A percentile compares a stretch with the other conserved stretches of the same genome.
Evolutionary conservation across 2,329 filamentous ascomycete genomes (phyloP).

Genomic region (Elsinoe batatas): DNA sequence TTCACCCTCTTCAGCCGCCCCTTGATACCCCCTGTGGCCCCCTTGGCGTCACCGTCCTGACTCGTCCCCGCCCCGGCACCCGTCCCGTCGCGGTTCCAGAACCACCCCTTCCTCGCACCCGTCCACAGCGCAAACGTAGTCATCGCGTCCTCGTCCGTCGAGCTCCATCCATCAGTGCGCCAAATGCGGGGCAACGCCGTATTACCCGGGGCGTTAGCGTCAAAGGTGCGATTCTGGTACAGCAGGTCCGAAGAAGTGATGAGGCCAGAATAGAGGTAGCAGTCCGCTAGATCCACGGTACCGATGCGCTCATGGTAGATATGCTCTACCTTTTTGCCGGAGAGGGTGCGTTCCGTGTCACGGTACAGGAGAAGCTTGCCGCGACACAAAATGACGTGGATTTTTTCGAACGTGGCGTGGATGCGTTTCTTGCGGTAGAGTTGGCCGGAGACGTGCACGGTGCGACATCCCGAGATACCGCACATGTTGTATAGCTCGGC

Average conservation of each 20-base stretch:
- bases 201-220: slow-evolving; percentile 51
- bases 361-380: slow-evolving; percentile 55
- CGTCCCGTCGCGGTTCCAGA: slow-evolving; percentile 31
- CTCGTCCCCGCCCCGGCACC: slow-evolving; percentile 20
- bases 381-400: slow-evolving; percentile 49
- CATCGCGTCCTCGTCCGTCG: slow-evolving; percentile 54
- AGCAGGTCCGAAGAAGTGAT: slow-evolving; percentile 53
- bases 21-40: slow-evolving; percentile 27
- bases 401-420: slow-evolving; percentile 51
- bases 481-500: slow-evolving; percentile 59
- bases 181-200: slow-evolving; percentile 51
- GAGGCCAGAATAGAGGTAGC: slow-evolving; percentile 56
- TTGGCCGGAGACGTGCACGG: slow-evolving; percentile 51
- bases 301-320: slow-evolving; percentile 54
- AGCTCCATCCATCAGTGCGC: slow-evolving; percentile 51
- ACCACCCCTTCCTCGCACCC: slow-evolving; percentile 47
- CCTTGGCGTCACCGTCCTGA: background rate
- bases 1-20: slow-evolving; percentile 49
- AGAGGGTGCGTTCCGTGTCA: slow-evolving; percentile 45
- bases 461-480: slow-evolving; percentile 51
- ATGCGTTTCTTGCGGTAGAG: slow-evolving; percentile 56
- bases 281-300: slow-evolving; percentile 50
- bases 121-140: slow-evolving; percentile 60
- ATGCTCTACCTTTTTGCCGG: slow-evolving; percentile 47
- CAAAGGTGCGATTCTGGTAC: slow-evolving; percentile 55